These are phyloP conservation scores for Thelonectria blattea DNA, from an alignment of 2,329 filamentous ascomycete species.

Conservation along the genomic window DNA sequence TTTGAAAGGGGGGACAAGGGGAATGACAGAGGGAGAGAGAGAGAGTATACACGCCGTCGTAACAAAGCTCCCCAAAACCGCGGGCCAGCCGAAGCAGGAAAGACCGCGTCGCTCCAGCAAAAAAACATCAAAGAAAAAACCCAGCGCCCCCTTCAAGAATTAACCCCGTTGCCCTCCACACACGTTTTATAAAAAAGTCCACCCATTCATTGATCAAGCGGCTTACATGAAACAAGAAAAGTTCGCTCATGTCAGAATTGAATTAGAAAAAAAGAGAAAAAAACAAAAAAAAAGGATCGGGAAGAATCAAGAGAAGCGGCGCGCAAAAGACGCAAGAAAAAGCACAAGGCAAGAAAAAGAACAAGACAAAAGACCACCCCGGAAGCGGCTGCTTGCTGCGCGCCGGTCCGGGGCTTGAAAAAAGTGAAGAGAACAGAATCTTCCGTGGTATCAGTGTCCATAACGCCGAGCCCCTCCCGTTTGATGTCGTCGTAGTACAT, in stretches of 20 bases:
- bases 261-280: constrained; percentile 28
- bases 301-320: too few relatives aligned
- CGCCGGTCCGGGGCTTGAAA: constrained; percentile 19
- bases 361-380: constrained; percentile 15
- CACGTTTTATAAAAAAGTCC: constrained; percentile 40
- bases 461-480: constrained; percentile 43
- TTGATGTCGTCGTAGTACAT: constrained; percentile 45
- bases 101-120: constrained; percentile 30
- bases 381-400: constrained; percentile 26
- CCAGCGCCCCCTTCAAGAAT: background rate
- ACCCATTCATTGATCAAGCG: constrained; percentile 30
- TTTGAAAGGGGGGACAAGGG: too few relatives aligned
- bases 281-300: constrained; percentile 16
- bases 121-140: constrained; percentile 25
- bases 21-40: too few relatives aligned
- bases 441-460: constrained; percentile 48
- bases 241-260: constrained; percentile 30
- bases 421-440: constrained; percentile 42
- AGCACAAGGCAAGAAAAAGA: constrained; percentile 6
- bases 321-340: constrained; percentile 21
- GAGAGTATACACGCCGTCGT: too few relatives aligned
- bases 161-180: too few relatives aligned
- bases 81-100: constrained; percentile 45
- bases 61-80: constrained; percentile 34
- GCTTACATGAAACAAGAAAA: constrained; percentile 25